Evolutionary conservation across 495 filamentous ascomycete genomes (phyloP), one percentile per base, ranked within the genome.

Genomic region (Tetracladium setigerum): DNA sequence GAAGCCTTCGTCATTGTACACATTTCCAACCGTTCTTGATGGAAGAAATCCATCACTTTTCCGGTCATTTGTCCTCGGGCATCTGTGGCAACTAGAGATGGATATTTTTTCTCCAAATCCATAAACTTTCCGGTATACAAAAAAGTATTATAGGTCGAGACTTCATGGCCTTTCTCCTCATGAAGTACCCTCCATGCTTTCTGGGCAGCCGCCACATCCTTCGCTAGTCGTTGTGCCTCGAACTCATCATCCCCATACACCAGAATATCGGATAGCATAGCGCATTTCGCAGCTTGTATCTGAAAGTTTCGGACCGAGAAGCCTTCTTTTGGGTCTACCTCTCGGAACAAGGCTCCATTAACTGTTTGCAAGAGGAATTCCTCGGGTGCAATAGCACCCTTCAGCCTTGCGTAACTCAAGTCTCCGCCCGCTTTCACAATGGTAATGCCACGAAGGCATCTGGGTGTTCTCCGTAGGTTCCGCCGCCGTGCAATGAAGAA

Each of bases 271-370:
- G 88, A 92, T 18, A 95, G 74, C 49, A 84, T 81, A 27, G 91
- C 89, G 57, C 86, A 70, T 62, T 98, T 98, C 33, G 84, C 86
- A 2, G 87, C 79, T 59, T 98, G 92, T 36, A 97, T 96, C 57
- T 98, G 92, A 56, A 98, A 98, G 63, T 98, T 97, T 17, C 92
- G 80, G 9, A 87, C 82, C 17, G 76, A 82, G 53, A 87, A 87
- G 11, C 92, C 92, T 50, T 92, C 85, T 22, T 66, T 77, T 2
- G 92, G 92, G 57, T 98, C 92, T 14, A 82, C 73, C 18, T 61
- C 58, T 39, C 38, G 35, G 38, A 61, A 61, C 9, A 38, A 14
- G 1, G 54, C 50, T 7, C 51, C 60, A 4, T 54, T 51, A 9
- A 55, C 43, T 14, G 52, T 52, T 12, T 64, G 56, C 22, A 69